phyloP scores from a whole-genome alignment of 495 filamentous ascomycete species.

The Pseudoneurospora amorphoporcata region DNA sequence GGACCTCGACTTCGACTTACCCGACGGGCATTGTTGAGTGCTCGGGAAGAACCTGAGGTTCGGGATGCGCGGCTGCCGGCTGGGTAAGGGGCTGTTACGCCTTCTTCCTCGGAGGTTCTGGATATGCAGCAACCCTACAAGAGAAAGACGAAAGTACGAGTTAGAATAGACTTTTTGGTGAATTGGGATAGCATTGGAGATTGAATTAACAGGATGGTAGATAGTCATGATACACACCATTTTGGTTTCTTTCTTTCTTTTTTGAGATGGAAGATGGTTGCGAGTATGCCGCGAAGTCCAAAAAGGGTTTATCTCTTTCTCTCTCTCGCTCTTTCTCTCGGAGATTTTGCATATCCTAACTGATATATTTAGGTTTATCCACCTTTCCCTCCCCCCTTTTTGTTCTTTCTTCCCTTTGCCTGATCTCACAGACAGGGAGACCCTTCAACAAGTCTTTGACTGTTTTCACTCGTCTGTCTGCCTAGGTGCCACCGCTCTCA shows the following conservation, averaged over 20 bases:
- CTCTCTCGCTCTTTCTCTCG: neutral
- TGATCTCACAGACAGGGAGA: neutral
- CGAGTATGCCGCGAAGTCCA: neutral
- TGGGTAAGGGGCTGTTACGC: slow-evolving; percentile 34
- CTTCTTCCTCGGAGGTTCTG: slow-evolving; percentile 15
- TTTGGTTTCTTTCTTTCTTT: neutral
- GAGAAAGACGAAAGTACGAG: neutral
- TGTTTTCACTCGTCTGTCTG: neutral
- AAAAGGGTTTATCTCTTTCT: neutral
- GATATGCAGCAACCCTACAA: slow-evolving; percentile 42
- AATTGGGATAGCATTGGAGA: neutral
- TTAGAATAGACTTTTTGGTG: neutral
- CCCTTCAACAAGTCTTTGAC: neutral
- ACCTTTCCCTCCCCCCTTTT: neutral
- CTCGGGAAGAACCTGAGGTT: slow-evolving; percentile 30
- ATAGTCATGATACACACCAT: neutral
- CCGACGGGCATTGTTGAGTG: slow-evolving; percentile 29
- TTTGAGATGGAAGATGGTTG: neutral
- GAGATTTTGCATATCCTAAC: neutral
- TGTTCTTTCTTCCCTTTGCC: neutral
- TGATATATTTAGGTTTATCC: neutral
- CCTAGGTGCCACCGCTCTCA: neutral
- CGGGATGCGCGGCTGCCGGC: slow-evolving; percentile 18
- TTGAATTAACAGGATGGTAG: neutral
- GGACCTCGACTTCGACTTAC: neutral